Percentiles rank a stretch among this genome's conserved stretches.
These are phyloP conservation scores for Termitomyces sp. DNA, from an alignment of 768 basidiomycete genomes.

Conservation along the genomic window DNA sequence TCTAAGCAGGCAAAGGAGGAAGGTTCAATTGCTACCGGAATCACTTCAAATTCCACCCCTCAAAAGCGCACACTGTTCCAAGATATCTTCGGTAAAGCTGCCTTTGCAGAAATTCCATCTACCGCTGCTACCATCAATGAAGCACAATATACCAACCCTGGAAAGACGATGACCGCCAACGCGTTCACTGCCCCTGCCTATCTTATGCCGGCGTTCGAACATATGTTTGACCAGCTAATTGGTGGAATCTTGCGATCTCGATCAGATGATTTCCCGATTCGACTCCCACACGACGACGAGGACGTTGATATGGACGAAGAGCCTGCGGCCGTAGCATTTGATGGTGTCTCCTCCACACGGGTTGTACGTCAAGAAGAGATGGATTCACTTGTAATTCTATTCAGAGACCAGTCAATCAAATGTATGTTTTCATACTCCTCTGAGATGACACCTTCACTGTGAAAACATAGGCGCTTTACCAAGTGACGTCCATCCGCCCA, in stretches of 20 bases:
- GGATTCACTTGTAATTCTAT: slow-evolving; percentile 53
- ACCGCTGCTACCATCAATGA: slow-evolving; percentile 10
- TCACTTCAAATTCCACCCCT: slow-evolving; percentile 21
- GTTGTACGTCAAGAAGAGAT: slow-evolving; percentile 53
- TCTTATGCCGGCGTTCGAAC: slow-evolving; percentile 68
- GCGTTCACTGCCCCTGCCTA: slow-evolving; percentile 66
- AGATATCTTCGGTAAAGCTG: slow-evolving; percentile 84
- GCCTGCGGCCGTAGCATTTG: slow-evolving; percentile 9
- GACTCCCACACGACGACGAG: slow-evolving; percentile 25
- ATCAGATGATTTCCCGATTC: slow-evolving; percentile 6
- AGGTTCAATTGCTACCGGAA: slow-evolving; percentile 33
- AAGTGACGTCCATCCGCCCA: slow-evolving; percentile 6
- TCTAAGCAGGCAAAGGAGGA: slow-evolving; percentile 35
- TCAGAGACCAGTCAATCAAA: slow-evolving; percentile 44
- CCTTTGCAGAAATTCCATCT: slow-evolving; percentile 37
- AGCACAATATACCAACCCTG: neutral
- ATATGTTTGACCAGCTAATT: slow-evolving; percentile 59
- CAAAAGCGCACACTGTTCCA: slow-evolving; percentile 67
- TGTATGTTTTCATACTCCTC: slow-evolving; percentile 24
- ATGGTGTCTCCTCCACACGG: slow-evolving; percentile 18
- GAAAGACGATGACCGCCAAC: slow-evolving; percentile 6
- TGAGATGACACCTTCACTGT: neutral
- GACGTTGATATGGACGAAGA: slow-evolving; percentile 42
- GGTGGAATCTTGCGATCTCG: slow-evolving; percentile 27
- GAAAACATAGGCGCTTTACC: neutral